Conservation (phyloP, 148 eudicot genomes). For the Camellia granthamiana region DNA sequence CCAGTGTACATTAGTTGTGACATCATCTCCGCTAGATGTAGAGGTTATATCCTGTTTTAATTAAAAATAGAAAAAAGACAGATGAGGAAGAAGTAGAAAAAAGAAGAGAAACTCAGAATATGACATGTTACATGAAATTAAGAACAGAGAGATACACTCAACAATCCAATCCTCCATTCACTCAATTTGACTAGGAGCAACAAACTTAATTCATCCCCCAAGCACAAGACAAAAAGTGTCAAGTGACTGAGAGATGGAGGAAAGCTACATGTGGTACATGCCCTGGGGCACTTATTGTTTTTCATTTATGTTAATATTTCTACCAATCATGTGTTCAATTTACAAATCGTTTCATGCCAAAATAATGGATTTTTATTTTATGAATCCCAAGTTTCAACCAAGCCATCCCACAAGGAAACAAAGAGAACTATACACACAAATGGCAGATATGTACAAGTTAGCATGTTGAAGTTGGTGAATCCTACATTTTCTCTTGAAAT, state of each 20-base stretch:
- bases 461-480: too few relatives aligned
- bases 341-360: background rate
- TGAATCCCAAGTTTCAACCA: too few relatives aligned
- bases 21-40: constrained; percentile 40
- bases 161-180: background rate
- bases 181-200: background rate
- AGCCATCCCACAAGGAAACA: too few relatives aligned
- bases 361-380: too few relatives aligned
- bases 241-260: background rate
- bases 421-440: too few relatives aligned
- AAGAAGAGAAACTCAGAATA: background rate
- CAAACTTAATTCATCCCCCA: background rate
- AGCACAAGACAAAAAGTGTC: too few relatives aligned
- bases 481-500: too few relatives aligned
- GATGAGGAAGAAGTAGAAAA: background rate
- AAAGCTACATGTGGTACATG: background rate
- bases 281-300: background rate
- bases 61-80: background rate
- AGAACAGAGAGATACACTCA: background rate
- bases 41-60: constrained; percentile 51
- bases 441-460: too few relatives aligned
- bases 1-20: constrained; percentile 71
- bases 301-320: background rate
- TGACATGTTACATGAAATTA: background rate
- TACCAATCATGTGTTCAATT: background rate